Evolutionary conservation across 352 stramenopile species (phyloP).

Genomic region (Globisporangium cederbergense): DNA sequence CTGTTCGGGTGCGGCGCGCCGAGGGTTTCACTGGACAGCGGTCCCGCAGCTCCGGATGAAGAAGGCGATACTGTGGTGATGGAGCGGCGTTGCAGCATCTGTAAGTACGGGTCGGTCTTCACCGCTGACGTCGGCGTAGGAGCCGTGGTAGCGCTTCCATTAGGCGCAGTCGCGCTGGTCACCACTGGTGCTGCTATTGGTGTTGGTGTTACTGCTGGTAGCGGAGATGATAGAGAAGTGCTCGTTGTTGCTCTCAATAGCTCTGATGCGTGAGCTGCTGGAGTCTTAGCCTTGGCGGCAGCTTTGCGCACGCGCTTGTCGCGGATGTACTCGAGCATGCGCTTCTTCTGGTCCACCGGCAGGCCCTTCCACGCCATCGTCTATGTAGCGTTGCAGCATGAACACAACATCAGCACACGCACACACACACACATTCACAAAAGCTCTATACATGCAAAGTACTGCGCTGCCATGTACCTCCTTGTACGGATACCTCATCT

Average conservation of each 20-base stretch:
- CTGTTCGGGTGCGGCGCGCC: slow-evolving; percentile 46
- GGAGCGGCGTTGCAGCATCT: slow-evolving; percentile 75
- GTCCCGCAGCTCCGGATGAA: background rate
- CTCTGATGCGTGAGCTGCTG: slow-evolving; percentile 7
- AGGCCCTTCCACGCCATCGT: slow-evolving; percentile 74
- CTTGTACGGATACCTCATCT: slow-evolving; percentile 79
- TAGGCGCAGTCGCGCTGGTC: background rate
- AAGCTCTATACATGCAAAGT: background rate
- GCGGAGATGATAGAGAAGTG: background rate
- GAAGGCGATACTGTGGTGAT: slow-evolving; percentile 27
- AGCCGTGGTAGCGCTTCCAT: background rate
- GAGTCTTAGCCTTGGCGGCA: slow-evolving; percentile 11
- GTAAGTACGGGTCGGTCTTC: slow-evolving; percentile 68
- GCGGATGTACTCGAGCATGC: slow-evolving; percentile 82
- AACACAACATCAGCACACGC: background rate
- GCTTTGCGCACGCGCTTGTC: slow-evolving; percentile 41
- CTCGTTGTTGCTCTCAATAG: background rate
- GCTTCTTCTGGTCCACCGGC: slow-evolving; percentile 72
- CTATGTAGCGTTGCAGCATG: slow-evolving; percentile 18
- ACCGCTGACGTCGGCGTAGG: slow-evolving; percentile 5
- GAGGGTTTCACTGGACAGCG: background rate
- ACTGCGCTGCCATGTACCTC: slow-evolving; percentile 31
- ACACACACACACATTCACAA: background rate
- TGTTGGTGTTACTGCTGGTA: slow-evolving; percentile 7
- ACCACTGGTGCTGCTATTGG: slow-evolving; percentile 8